phyloP scores from a whole-genome alignment of 371 early-diverging fungal species.

The Syncephalis plumigaleata region DNA sequence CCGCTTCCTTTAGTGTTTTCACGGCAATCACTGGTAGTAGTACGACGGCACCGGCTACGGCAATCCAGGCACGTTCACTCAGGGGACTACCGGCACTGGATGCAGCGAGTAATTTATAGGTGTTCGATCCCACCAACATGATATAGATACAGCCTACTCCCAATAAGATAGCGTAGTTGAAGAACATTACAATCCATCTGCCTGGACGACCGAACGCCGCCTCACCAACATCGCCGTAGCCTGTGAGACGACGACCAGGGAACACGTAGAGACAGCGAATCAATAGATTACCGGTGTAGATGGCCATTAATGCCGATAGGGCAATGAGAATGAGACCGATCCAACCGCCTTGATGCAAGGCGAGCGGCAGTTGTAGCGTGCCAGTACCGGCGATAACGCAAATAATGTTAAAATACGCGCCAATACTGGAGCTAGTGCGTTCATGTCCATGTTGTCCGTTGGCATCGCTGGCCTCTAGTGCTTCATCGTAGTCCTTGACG shows the following conservation, averaged over 20 bases:
- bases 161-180: conserved; percentile 45
- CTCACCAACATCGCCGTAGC: conserved; percentile 37
- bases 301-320: conserved; percentile 50
- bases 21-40: conserved; percentile 49
- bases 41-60: conserved; percentile 39
- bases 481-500: too few relatives aligned
- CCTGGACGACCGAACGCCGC: conserved; percentile 48
- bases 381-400: conserved; percentile 79
- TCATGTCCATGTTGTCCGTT: too few relatives aligned
- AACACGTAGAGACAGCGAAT: conserved; percentile 53
- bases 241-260: conserved; percentile 17
- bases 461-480: too few relatives aligned
- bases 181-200: conserved; percentile 32
- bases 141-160: conserved; percentile 64
- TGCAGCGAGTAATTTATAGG: conserved; percentile 28
- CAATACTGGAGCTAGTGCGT: conserved; percentile 4
- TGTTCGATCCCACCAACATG: conserved; percentile 47
- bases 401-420: conserved; percentile 35
- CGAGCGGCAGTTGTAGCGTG: conserved; percentile 63
- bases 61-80: conserved; percentile 30
- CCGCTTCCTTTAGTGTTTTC: conserved; percentile 59
- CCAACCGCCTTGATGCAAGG: conserved; percentile 72
- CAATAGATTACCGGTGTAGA: conserved; percentile 46
- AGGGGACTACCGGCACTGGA: conserved; percentile 25
- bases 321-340: conserved; percentile 49